A percentile compares a stretch with the other conserved stretches of the same genome.
Conservation (phyloP, 139 green algal genomes). For the Eudorina sp. region DNA sequence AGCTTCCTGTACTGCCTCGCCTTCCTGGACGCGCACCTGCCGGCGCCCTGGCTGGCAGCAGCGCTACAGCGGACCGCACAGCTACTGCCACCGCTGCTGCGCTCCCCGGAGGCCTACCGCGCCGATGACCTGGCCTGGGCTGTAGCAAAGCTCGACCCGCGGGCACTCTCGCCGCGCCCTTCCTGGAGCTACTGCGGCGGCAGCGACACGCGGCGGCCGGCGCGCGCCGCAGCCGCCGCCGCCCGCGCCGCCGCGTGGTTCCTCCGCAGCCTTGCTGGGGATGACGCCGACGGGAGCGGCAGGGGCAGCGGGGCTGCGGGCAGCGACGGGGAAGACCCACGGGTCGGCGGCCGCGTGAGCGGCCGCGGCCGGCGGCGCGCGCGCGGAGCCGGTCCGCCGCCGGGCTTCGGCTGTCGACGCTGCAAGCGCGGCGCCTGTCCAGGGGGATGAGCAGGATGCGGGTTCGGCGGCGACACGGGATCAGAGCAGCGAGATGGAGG, state of each 20-base stretch:
- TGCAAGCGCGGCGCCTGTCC: too few relatives aligned
- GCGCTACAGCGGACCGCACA: not conserved
- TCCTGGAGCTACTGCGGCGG: not conserved
- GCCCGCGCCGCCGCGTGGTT: too few relatives aligned
- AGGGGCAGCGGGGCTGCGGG: not conserved
- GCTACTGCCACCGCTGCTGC: slow-evolving; percentile 25
- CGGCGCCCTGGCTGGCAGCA: slow-evolving; percentile 11
- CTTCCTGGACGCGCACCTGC: slow-evolving; percentile 4
- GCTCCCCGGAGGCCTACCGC: not conserved
- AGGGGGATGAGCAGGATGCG: too few relatives aligned
- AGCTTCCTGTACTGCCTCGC: slow-evolving; percentile 43
- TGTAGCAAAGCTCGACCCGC: slow-evolving; percentile 1
- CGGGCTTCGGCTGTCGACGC: too few relatives aligned
- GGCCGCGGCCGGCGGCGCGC: too few relatives aligned
- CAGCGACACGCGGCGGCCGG: not conserved
- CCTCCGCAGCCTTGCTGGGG: not conserved
- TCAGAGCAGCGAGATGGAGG: too few relatives aligned
- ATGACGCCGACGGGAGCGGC: not conserved
- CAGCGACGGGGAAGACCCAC: not conserved
- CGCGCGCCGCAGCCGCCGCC: not conserved
- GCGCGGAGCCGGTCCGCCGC: too few relatives aligned
- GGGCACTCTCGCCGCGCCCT: not conserved
- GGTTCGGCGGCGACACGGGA: too few relatives aligned
- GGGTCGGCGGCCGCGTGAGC: too few relatives aligned
- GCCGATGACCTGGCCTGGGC: slow-evolving; percentile 40